Base-by-base conservation (phyloP, 495 filamentous ascomycete species). In the Lophiotrema nucula region DNA sequence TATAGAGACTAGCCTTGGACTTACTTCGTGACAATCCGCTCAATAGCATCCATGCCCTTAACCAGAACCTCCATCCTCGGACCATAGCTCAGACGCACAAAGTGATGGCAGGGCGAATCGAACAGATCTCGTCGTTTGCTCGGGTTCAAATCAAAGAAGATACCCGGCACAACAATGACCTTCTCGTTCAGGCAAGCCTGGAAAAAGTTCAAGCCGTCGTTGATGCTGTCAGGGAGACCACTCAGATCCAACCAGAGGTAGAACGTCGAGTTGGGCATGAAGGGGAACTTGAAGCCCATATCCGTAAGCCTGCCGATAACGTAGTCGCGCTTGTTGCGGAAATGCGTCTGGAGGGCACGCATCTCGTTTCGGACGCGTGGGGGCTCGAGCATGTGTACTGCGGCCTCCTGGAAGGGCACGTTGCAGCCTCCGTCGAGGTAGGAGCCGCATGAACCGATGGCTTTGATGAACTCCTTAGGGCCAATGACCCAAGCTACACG, bases 401-500 rank as follows among this genome's bases (percentile, higher is more conserved):
- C 90, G 25, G 92, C 92, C 70, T 96, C 87, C 71, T 97, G 92
- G 81, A 97, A 96, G 21, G 92, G 91, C 3, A 88, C 91, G 68
- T 95, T 96, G 67, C 90, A 88, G 56, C 92, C 92, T 54, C 92
- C 92, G 66, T 97, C 92, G n/a, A 97, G 85, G 76, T 96, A 97
- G 2, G 85, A 89, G 27, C 92, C 92, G 65, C 92, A 95, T 31
- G 87, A 91, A 54, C 90, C 90, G 58, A 97, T 90, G 19, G 92
- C 90, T 69, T 88, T 87, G 75, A 97, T 88, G 75, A 96, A 97
- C 54, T 95, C 92, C 76, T 96, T 96, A 45, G 92, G 92, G 1
- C 92, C 92, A 45, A 97, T 72, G 58, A 97, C 87, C 92, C 92
- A 96, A 8, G 92, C 92, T 44, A 97, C 90, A 60, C 92, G 88